A percentile compares a stretch with the other conserved stretches of the same genome.
phyloP scores from a whole-genome alignment of 345 rosid species.

The Salix exigua region DNA sequence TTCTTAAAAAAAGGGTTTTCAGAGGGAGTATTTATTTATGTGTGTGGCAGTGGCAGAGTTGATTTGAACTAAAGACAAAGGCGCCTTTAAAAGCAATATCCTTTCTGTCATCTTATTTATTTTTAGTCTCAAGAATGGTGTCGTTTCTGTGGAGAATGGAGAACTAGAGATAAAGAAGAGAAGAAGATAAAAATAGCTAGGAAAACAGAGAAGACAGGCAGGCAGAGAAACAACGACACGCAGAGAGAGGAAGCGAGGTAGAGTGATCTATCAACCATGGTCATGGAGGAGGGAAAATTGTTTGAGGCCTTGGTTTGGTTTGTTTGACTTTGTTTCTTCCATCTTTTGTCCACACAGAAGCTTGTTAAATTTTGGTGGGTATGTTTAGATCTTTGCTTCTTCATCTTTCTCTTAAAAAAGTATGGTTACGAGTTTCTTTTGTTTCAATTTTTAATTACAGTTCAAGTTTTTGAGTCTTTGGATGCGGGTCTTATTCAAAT shows the following conservation, averaged over 20 bases:
- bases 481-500: slow-evolving; percentile 8
- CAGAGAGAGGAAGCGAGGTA: neutral
- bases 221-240: slow-evolving; percentile 6
- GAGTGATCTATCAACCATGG: slow-evolving; percentile 16
- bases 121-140: slow-evolving; percentile 14
- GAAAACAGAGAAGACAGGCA: neutral
- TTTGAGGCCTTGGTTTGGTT: slow-evolving; percentile 29
- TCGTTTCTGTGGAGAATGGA: slow-evolving; percentile 28
- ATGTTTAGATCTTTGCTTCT: neutral
- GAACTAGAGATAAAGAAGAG: slow-evolving; percentile 10
- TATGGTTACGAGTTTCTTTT: neutral
- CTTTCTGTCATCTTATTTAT: slow-evolving; percentile 38
- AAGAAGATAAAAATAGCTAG: slow-evolving; percentile 15
- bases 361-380: slow-evolving; percentile 31
- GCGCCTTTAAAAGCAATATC: slow-evolving; percentile 42
- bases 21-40: neutral
- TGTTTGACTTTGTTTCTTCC: slow-evolving; percentile 20
- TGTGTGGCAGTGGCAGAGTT: slow-evolving; percentile 2
- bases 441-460: neutral
- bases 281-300: slow-evolving; percentile 15
- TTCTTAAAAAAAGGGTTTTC: neutral
- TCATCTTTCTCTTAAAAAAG: neutral
- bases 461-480: neutral
- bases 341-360: slow-evolving; percentile 14
- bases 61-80: slow-evolving; percentile 34